Conservation (phyloP, 179 eudicot genomes). For the Beta corolliflora region DNA sequence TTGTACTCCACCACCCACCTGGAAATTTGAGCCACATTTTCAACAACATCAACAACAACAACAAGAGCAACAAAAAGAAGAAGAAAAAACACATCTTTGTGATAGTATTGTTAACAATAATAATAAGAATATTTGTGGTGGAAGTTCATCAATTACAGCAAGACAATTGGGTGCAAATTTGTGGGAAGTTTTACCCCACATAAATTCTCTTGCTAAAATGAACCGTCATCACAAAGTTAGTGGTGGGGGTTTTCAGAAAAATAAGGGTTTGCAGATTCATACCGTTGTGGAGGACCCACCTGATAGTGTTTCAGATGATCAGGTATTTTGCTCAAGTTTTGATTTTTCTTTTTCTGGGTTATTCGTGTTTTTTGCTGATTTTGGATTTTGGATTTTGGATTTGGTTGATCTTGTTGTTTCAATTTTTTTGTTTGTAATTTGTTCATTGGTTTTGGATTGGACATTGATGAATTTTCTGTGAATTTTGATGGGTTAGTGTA, state of each 20-base stretch:
- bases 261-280: slow-evolving; percentile 36
- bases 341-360: slow-evolving; percentile 2
- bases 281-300: slow-evolving; percentile 28
- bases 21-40: slow-evolving; percentile 37
- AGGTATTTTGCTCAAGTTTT: slow-evolving; percentile 27
- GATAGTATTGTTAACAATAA: background rate
- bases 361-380: slow-evolving; percentile 3
- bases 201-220: slow-evolving; percentile 47
- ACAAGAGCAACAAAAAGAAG: slow-evolving; percentile 6
- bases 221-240: slow-evolving; percentile 32
- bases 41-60: background rate
- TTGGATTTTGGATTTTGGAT: background rate
- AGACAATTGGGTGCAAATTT: slow-evolving; percentile 78
- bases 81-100: background rate
- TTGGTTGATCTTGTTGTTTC: background rate
- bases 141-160: slow-evolving; percentile 46
- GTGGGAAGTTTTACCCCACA: slow-evolving; percentile 74
- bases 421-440: too few relatives aligned
- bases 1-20: slow-evolving; percentile 63
- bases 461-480: too few relatives aligned
- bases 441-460: too few relatives aligned
- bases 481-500: too few relatives aligned
- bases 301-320: slow-evolving; percentile 34
- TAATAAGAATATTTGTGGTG: slow-evolving; percentile 19
- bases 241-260: slow-evolving; percentile 19